Base-by-base conservation (phyloP, 2,329 filamentous ascomycete genomes). In the Nannizziopsis arthrosporioides region DNA sequence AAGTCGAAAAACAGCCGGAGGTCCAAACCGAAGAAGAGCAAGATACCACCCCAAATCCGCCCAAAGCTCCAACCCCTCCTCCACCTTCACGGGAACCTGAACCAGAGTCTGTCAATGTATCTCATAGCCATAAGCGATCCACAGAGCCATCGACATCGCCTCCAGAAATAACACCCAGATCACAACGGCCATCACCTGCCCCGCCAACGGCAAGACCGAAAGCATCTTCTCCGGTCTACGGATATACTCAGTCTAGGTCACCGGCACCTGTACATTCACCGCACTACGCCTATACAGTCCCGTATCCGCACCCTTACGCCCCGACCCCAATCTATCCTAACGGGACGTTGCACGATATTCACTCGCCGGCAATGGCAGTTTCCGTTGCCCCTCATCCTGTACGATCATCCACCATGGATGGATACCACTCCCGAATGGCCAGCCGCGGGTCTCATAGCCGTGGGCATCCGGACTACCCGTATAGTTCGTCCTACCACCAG, bases 341-440 rank as follows among this genome's bases (percentile, higher is more conserved):
- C 47, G 51, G 51, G 15, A 22, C 50, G 18, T 58, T 61, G 9
- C 58, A 60, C 32, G 59, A 59, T 38, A 57, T 59, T 41, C 56
- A 61, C 19, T 56, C 58, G 37, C 54, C 56, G 34, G 39, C 43
- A 46, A 53, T 53, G 51, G 42, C 51, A 11, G 49, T 51, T 14
- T 48, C 49, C 9, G 39, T 42, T 15, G 36, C 45, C 18, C 40
- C 49, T 12, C 42, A 51, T 32, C 43, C 63, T 22, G 57, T 61
- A 19, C 62, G 63, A 37, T 65, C 66, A 27, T 64, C 65, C 31
- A 52, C 59, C 18, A 63, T 67, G 62, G 59, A 61, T 14, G 67
- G 67, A 18, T 61, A 60, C 17, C 60, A 61, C 15, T 44, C 40
- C 5, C 51, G 56, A 11, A 53, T 56, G n/a, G 55, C 55, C 2